Percentiles rank a stretch among this genome's conserved stretches.
phyloP scores from a whole-genome alignment of 805 yeast genomes.

The Metschnikowia corniflorae region DNA sequence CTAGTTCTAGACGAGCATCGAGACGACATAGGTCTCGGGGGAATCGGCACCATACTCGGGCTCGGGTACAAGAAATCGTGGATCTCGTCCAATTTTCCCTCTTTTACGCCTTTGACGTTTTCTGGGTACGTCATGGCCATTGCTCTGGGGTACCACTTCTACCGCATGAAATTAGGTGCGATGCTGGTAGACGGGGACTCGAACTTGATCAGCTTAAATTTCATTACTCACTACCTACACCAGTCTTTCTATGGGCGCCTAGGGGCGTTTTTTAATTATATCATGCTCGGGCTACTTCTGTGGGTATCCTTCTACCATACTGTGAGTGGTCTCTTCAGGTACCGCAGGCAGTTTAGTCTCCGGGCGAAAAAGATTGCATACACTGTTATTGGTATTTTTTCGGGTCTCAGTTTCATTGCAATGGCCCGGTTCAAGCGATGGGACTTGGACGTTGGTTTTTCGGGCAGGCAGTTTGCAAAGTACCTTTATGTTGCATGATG shows the following conservation, averaged over 20 bases:
- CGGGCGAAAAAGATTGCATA: constrained; percentile 46
- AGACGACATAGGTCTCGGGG: constrained; percentile 57
- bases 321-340: constrained; percentile 50
- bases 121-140: constrained; percentile 56
- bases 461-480: constrained; percentile 27
- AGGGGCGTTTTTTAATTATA: constrained; percentile 14
- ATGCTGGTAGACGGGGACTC: constrained; percentile 61
- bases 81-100: constrained; percentile 42
- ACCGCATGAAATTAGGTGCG: constrained; percentile 49
- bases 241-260: constrained; percentile 12
- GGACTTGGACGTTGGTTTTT: constrained; percentile 26
- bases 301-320: constrained; percentile 46
- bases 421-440: constrained; percentile 24
- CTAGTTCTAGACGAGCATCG: constrained; percentile 31
- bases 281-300: constrained; percentile 18
- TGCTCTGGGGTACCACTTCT: constrained; percentile 43
- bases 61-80: constrained; percentile 49
- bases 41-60: constrained; percentile 53
- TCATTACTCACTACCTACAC: constrained; percentile 33
- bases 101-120: constrained; percentile 52
- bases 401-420: constrained; percentile 36
- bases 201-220: constrained; percentile 50
- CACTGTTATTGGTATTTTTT: constrained; percentile 32
- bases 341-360: constrained; percentile 37
- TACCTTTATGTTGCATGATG: constrained; percentile 20